Evolutionary conservation across 2,329 filamentous ascomycete species (phyloP), one percentile per base, ranked within the genome.

Genomic region (Fusarium fracticaudum): DNA sequence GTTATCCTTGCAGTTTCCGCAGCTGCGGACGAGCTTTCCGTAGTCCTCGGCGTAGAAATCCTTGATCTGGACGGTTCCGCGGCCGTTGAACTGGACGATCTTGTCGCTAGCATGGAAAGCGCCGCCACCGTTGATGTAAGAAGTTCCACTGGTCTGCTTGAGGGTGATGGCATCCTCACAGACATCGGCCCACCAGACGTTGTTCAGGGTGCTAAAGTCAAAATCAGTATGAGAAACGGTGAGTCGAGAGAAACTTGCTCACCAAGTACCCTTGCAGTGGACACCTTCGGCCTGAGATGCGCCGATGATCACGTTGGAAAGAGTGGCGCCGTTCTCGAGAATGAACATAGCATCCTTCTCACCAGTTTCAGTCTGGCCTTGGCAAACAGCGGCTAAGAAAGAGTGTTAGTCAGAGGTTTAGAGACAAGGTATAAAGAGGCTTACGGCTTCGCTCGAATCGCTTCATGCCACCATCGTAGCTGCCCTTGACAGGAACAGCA

Each of bases 291-390:
- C 82, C 69, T 87, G 82, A 66, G 85, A 83, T n/a, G 82, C 82
- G 29, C 87, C 86, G 60, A 88, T 88, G 76, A 89, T 87, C 77
- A 86, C 86, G 75, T 88, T 88, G 72, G 83, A 85, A 35, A 89
- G 80, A 33, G 83, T 86, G 37, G 84, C 87, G 37, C 87, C 87
- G 58, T 84, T 81, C 77, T 85, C 82, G 60, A 89, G 81, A 69
- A 86, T 82, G 83, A 89, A 89, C 78, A 89, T 87, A 51, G 87
- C 85, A 59, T 74, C 77, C 26, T 62, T 65, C 44, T 77, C 70
- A 22, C 76, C 77, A 45, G 75, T 79, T 59, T 79, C 80, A 0
- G 24, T 59, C 64, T 81, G 76, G 1, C 66, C 80, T 41, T 79
- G 57, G 58, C 80, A 81, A 37, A 77, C 75, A 5, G 43, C 20